Evolutionary conservation across 495 filamentous ascomycete genomes (phyloP).

Genomic region (Oidiodendron maius): DNA sequence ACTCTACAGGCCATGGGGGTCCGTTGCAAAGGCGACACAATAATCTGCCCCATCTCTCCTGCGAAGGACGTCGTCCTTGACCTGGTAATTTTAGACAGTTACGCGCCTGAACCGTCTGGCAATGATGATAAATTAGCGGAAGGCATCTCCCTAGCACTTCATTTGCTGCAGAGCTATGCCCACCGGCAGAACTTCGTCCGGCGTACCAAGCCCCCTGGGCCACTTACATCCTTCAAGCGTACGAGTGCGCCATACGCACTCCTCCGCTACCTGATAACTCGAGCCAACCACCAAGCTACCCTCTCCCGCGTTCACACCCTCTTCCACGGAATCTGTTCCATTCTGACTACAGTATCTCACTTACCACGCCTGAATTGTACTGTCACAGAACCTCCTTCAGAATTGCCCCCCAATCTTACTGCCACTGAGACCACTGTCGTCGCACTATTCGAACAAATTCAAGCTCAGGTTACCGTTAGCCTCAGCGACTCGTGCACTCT

Average conservation of each 20-base stretch:
- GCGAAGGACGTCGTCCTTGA: conserved; percentile 57
- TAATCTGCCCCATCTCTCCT: conserved; percentile 49
- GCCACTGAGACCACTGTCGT: conserved; percentile 34
- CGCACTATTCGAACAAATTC: conserved; percentile 34
- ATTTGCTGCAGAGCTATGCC: conserved; percentile 64
- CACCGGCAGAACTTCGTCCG: conserved; percentile 62
- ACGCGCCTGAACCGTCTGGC: conserved; percentile 10
- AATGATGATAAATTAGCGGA: conserved; percentile 42
- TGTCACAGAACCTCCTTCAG: neutral
- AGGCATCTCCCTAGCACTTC: conserved; percentile 51
- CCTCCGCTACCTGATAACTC: conserved; percentile 58
- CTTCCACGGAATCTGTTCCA: conserved; percentile 31
- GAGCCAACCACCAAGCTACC: conserved; percentile 52
- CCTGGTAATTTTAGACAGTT: conserved; percentile 50
- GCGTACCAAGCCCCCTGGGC: conserved; percentile 55
- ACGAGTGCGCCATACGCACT: conserved; percentile 49
- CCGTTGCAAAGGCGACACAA: conserved; percentile 48
- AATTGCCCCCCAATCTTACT: conserved; percentile 11
- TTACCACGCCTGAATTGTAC: conserved; percentile 8
- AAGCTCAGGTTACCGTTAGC: conserved; percentile 34
- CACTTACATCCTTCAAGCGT: conserved; percentile 46
- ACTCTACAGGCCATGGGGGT: conserved; percentile 60
- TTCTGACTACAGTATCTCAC: conserved; percentile 38
- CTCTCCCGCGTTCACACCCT: conserved; percentile 32
- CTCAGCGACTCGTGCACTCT: conserved; percentile 35